Base-by-base conservation (phyloP, 164 flowering plant genomes). In the Cinnamomum chago region DNA sequence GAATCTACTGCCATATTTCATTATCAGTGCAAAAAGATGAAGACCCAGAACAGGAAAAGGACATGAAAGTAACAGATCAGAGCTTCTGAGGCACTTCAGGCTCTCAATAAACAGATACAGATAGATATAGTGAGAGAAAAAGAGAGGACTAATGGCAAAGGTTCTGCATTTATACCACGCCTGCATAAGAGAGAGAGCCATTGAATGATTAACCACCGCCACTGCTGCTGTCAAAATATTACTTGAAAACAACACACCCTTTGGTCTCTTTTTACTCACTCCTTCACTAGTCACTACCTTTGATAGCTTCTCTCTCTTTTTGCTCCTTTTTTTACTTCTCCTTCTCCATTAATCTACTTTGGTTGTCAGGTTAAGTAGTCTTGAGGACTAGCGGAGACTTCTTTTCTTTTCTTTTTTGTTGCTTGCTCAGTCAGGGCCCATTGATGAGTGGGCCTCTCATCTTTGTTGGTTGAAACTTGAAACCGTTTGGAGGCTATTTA, bases 121-220 rank as follows among this genome's bases (percentile, higher is more conserved):
- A 13, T 12, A 24, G 35, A 33, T 28, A 27, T 47, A 35, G 50
- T 52, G 73, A 76, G 79, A 78, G 67, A 68, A 72, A 67, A 30
- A 72, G 72, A 67, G 25, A 76, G 72, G 52, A 79, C 62, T 35
- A 79, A 75, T 66, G 73, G 84, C 79, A 85, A 89, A 84, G 86
- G 80, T 65, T 78, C 83, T 86, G 86, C 87, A 87, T 90, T 86
- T 90, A 88, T 88, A 88, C 86, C 94, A 90, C 94, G 97, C 95
- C 82, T 89, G 87, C 90, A 87, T 94, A 47, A 85, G 88, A 84
- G 90, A 86, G 67, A 79, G 98, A 84, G 92, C 95, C 82, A 80
- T 90, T 89, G 92, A 91, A 77, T 89, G 87, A 85, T 89, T 89
- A 90, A 88, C 97, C 92, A 91, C 93, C 93, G 92, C 83, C 90